Percentiles rank a stretch among this genome's conserved stretches.
Conservation (phyloP, 225 moss, liverwort and hornwort genomes). For the Rhytidiadelphus loreus region DNA sequence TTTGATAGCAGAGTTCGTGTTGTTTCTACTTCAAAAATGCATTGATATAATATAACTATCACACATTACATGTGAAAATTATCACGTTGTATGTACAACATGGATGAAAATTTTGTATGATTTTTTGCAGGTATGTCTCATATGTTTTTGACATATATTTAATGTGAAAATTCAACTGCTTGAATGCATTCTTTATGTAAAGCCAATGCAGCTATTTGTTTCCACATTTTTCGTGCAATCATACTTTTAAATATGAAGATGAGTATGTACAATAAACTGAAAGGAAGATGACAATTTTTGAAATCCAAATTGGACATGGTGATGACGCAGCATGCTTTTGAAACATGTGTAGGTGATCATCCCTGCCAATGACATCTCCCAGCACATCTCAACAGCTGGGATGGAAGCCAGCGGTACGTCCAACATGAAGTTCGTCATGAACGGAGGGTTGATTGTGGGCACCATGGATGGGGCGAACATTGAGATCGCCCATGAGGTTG, state of each 20-base stretch:
- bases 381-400: slow-evolving; percentile 75
- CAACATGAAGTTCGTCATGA: slow-evolving; percentile 82
- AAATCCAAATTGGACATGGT: not conserved
- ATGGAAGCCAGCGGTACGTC: slow-evolving; percentile 87
- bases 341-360: slow-evolving; percentile 32
- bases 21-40: not conserved
- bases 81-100: not conserved
- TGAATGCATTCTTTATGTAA: not conserved
- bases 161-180: not conserved
- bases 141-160: not conserved
- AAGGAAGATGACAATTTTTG: not conserved
- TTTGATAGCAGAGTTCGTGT: not conserved
- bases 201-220: not conserved
- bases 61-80: not conserved
- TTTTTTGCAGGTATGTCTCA: not conserved
- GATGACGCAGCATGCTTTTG: not conserved
- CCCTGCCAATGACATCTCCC: slow-evolving; percentile 71
- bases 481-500: slow-evolving; percentile 58
- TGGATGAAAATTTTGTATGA: not conserved
- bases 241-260: not conserved
- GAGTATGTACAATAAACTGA: not conserved
- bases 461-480: slow-evolving; percentile 77
- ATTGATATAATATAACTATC: no score
- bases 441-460: slow-evolving; percentile 70
- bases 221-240: not conserved